These are phyloP conservation scores for Emergomyces africanus DNA, from an alignment of 2,329 filamentous ascomycete genomes.

Conservation along the genomic window DNA sequence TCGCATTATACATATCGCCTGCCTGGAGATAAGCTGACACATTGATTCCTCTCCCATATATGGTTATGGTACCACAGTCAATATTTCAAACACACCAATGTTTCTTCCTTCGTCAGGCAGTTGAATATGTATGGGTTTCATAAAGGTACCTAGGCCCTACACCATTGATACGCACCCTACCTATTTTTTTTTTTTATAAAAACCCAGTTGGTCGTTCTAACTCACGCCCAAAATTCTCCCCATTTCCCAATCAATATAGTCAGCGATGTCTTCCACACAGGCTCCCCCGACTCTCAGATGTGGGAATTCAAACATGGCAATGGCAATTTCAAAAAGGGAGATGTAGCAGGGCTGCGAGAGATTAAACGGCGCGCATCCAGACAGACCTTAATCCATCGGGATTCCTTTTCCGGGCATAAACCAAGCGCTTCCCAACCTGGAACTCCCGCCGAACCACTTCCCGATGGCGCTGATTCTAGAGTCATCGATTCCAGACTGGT, in stretches of 20 bases:
- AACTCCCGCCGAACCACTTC: conserved; percentile 71
- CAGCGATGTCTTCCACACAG: conserved; percentile 95
- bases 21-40: not conserved
- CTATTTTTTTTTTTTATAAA: not conserved
- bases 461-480: conserved; percentile 59
- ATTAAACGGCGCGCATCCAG: conserved; percentile 92
- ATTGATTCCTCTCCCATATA: not conserved
- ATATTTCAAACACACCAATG: conserved; percentile 99
- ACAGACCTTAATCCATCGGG: conserved; percentile 84
- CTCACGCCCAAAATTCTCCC: not conserved
- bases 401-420: conserved; percentile 72
- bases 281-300: conserved; percentile 79
- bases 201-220: not conserved
- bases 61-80: conserved; percentile 48
- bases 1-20: not conserved
- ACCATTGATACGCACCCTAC: conserved; percentile 9
- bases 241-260: conserved; percentile 42
- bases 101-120: conserved; percentile 94
- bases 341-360: conserved; percentile 78
- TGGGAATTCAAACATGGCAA: conserved; percentile 99
- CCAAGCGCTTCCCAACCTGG: conserved; percentile 63
- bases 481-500: conserved; percentile 40
- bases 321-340: conserved; percentile 91
- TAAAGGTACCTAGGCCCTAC: conserved; percentile 53
- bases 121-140: conserved; percentile 99